Evolutionary conservation across 345 rosid species (phyloP).

Genomic region (Arabis alpina): DNA sequence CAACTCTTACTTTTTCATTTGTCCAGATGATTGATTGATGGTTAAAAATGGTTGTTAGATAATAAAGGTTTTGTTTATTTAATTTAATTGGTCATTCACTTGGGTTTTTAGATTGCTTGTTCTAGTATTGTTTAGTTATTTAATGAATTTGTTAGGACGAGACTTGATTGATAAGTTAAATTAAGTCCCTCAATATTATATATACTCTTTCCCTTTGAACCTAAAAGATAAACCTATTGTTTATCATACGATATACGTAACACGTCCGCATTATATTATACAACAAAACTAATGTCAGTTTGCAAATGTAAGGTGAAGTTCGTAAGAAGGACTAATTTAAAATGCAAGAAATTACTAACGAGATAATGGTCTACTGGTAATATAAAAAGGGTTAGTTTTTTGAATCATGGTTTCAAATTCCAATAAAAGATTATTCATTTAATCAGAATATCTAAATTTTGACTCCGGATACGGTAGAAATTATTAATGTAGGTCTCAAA

Average conservation of each 20-base stretch:
- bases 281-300: no score
- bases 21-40: slow-evolving; percentile 33
- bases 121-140: slow-evolving; percentile 26
- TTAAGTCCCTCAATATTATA: slow-evolving; percentile 25
- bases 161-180: slow-evolving; percentile 38
- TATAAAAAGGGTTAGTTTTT: no score
- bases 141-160: slow-evolving; percentile 40
- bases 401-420: no score
- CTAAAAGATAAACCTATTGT: slow-evolving; percentile 14
- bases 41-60: slow-evolving; percentile 25
- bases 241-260: slow-evolving; percentile 22
- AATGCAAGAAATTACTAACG: no score
- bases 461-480: no score
- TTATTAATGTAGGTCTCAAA: no score
- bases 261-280: slow-evolving; percentile 6
- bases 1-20: slow-evolving; percentile 28
- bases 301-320: no score
- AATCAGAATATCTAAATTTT: no score
- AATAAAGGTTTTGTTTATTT: not conserved
- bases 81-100: slow-evolving; percentile 14
- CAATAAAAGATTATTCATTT: no score
- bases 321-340: no score
- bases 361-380: no score
- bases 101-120: slow-evolving; percentile 34
- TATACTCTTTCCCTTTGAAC: not conserved